Evolutionary conservation across 2,329 filamentous ascomycete species (phyloP), one percentile per base, ranked within the genome.

Genomic region (Lachnellula hyalina): DNA sequence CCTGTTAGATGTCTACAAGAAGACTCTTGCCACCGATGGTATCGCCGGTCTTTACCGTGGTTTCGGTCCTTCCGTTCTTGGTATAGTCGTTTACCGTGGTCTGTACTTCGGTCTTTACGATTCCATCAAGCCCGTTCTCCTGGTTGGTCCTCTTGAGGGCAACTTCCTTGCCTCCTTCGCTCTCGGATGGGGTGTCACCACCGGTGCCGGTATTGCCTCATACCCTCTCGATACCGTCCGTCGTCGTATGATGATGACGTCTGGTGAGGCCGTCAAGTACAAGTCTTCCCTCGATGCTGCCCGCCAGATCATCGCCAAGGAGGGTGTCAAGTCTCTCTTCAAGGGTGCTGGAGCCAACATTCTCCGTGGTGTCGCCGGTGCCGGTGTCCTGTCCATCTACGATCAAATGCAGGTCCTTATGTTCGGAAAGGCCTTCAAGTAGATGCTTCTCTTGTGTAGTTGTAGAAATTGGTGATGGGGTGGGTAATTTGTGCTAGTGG

Each of bases 281-380:
- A 90, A 88, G 78, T 89, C 86, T 76, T 96, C 94, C 68, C 71
- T 97, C 71, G 94, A 99, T 80, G 94, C 94, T 74, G 92, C 86
- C 79, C 84, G 83, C 79, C 90, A 97, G 87, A 99, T 99, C 75
- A 77, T 97, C 73, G 92, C 92, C 82, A 90, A 89, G 81, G 94
- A 97, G 85, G 94, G 94, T 85, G 81, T 95, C 80, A 89, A 85
- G 82, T 99, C 94, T 72, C 93, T 99, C 80, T 99, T 99, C 92
- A 99, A 99, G 90, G 94, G 94, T 92, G 94, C 94, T 76, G 94
- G 94, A 90, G 94, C 94, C 86, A 99, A 99, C 90, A 99, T 99
- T 75, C 94, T 99, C 82, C 94, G 94, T 96, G 95, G 94, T 96
- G 94, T 99, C 75, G 94, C 94, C 75, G 95, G 94, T 90, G 94